phyloP scores from a whole-genome alignment of 306 rosid genomes.

The Sicyos baderoa region DNA sequence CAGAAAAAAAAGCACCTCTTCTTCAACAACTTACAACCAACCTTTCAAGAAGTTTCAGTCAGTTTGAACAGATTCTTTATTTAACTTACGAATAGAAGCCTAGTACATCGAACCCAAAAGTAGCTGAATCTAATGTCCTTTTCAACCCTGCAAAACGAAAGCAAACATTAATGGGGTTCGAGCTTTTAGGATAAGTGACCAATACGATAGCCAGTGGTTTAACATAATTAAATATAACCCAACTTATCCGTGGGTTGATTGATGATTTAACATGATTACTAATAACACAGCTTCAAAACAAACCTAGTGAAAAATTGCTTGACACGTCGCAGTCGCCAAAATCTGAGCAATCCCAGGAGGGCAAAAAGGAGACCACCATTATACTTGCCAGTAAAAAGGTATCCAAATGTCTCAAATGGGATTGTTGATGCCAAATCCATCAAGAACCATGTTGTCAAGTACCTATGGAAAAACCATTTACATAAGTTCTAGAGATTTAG shows the following conservation, averaged over 20 bases:
- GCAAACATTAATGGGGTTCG: background rate
- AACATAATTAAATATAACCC: too few relatives aligned
- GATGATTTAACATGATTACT: too few relatives aligned
- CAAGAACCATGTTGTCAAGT: conserved; percentile 75
- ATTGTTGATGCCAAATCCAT: conserved; percentile 89
- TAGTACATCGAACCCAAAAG: conserved; percentile 72
- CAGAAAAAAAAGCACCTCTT: background rate
- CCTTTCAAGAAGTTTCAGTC: background rate
- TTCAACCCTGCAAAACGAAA: conserved; percentile 53
- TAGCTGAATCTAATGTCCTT: conserved; percentile 93
- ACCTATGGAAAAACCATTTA: conserved; percentile 33
- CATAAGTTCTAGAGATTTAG: background rate
- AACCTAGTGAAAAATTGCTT: conserved; percentile 84
- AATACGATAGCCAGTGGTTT: background rate
- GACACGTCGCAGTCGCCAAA: conserved; percentile 76
- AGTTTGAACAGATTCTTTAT: conserved; percentile 12
- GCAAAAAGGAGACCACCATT: conserved; percentile 37
- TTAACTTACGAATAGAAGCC: conserved; percentile 62
- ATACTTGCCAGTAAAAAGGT: conserved; percentile 49
- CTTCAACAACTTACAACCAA: conserved; percentile 13
- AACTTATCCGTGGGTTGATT: too few relatives aligned
- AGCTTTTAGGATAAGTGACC: conserved; percentile 13
- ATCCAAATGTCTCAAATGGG: conserved; percentile 55
- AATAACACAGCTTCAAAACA: background rate
- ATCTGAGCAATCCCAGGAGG: conserved; percentile 68